Base-by-base conservation (phyloP, 345 rosid genomes). In the Populus deltoides region DNA sequence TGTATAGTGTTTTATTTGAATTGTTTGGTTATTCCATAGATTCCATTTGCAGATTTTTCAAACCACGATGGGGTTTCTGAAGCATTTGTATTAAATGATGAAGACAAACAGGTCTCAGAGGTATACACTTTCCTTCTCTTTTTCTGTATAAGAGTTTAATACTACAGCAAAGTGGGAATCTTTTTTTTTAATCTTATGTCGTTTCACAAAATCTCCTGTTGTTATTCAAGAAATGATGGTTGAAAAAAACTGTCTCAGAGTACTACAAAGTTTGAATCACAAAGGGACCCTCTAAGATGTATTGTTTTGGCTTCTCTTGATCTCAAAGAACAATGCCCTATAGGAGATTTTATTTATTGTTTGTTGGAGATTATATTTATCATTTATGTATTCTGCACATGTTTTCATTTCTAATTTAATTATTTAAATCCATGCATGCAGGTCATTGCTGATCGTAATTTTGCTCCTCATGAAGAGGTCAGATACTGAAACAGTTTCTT, bases 11-110 rank as follows among this genome's bases (percentile, higher is more conserved):
- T 43, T 73, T 68, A 66, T 81, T 76, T 77, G 75, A 57, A 35
- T 5, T 57, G 49, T 72, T 79, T 53, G 75, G 82, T 77, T 78
- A 66, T 85, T 76, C 72, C 79, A 45, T 87, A 93, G 97, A 90
- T 94, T 80, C 98, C 97, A 7, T 91, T 94, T 88, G 94, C 97
- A 85, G 98, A 94, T 85, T 94, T 93, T 81, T 53, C 90, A 83
- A 94, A 94, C 83, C 97, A 94, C 75, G 89, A 90, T 81, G 93
- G 92, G 72, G 71, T 75, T 83, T 88, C 97, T 73, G 71, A 92
- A 80, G 90, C 97, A 81, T 70, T 90, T 68, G 83, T 93, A 71
- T 15, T 86, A 72, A 85, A 77, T 80, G 90, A 94, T 75, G 97
- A 94, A 70, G 86, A 86, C 59, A 86, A 85, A 8, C 86, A 82